Evolutionary conservation across 257 asterid genomes (phyloP), one percentile per base, ranked within the genome.

Genomic region (Ocimum tenuiflorum): DNA sequence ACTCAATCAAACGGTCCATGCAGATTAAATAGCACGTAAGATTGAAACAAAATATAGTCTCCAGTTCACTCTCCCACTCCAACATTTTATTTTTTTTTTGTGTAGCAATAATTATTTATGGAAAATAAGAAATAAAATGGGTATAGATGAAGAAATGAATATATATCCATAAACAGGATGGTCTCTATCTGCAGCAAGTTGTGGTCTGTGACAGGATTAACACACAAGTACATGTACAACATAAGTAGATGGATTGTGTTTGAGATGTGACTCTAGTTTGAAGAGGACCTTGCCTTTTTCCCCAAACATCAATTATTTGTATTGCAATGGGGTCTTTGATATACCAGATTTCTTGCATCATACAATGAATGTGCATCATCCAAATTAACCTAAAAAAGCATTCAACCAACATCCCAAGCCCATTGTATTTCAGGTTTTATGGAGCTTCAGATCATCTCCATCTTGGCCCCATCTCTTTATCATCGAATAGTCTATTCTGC

Each of bases 391-490:
- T 3, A 52, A 9, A 51, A 62, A 71, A 42, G 43, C 19, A 39
- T 42, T 11, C 62, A 56, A 17, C 29, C 35, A 67, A 42, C 72
- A 43, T 43, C 49, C 49, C 49, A 57, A 73, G 68, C 31, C 7
- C 6, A 12, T 11, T 65, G n/a, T n/a, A n/a, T n/a, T 65, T 66
- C 39, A 46, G 36, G 24, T 52, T 53, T 35, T 42, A 31, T 56
- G 22, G 47, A 57, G 17, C 52, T 12, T 14, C 19, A 41, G 20
- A 51, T 41, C 38, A 20, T 13, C 27, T 4, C 31, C 2, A 27
- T 1, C 35, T 11, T 52, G 71, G 71, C 33, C 71, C 71, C 78
- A 61, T 68, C 6, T 12, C 60, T 74, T 74, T 61, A 33, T 60
- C 54, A 14, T 53, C 36, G 56, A 53, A 61, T 1, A 12, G 50